These are phyloP conservation scores for Kwoniella botswanensis DNA, from an alignment of 768 basidiomycete species.

Conservation along the genomic window DNA sequence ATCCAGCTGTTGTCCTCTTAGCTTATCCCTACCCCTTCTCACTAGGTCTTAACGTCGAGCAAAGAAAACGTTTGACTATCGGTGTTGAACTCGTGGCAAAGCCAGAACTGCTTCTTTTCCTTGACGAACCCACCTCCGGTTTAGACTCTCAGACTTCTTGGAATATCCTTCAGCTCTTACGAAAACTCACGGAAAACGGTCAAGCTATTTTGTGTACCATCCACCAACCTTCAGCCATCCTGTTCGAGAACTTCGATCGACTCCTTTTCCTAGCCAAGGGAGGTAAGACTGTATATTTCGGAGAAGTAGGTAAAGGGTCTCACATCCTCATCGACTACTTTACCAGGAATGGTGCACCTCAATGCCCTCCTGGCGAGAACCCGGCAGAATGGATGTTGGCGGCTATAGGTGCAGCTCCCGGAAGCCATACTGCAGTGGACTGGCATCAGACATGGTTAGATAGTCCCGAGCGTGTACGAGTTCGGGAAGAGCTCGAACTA, in stretches of 20 bases:
- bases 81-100: slow-evolving; percentile 61
- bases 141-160: slow-evolving; percentile 82
- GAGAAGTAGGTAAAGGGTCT: slow-evolving; percentile 80
- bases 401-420: slow-evolving; percentile 75
- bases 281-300: slow-evolving; percentile 92
- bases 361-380: slow-evolving; percentile 76
- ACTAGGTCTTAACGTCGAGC: slow-evolving; percentile 54
- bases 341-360: slow-evolving; percentile 69
- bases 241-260: slow-evolving; percentile 82
- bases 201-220: slow-evolving; percentile 61
- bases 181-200: slow-evolving; percentile 60
- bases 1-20: not conserved
- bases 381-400: slow-evolving; percentile 67
- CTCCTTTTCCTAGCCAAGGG: slow-evolving; percentile 68
- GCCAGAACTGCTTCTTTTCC: slow-evolving; percentile 60
- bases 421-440: slow-evolving; percentile 67
- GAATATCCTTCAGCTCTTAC: slow-evolving; percentile 69
- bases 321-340: slow-evolving; percentile 75
- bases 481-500: slow-evolving; percentile 63
- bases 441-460: slow-evolving; percentile 70
- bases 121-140: slow-evolving; percentile 63
- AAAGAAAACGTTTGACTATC: slow-evolving; percentile 49
- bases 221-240: slow-evolving; percentile 69
- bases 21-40: not conserved
- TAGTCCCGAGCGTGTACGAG: slow-evolving; percentile 64